Base-by-base conservation (phyloP, 169 alveolate species). In the Nephromyces sp. region DNA sequence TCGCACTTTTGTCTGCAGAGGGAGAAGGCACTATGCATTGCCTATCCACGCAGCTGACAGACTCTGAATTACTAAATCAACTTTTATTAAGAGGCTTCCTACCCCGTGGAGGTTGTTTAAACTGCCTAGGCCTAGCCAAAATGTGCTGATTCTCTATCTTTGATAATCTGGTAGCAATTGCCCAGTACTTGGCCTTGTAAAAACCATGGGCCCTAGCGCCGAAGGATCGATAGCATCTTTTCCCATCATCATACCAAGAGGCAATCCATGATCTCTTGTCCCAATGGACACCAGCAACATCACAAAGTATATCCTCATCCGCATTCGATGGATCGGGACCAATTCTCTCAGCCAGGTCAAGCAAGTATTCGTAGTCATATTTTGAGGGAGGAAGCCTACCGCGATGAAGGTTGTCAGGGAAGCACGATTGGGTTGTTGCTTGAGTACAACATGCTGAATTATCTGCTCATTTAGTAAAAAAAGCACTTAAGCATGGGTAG, bases 211-310 rank as follows among this genome's bases (percentile, higher is more conserved):
- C 78, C 70, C 79, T 83, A 8, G 92, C 92, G 3, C 90, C 82
- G 67, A 86, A 87, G 0, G 92, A 84, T 57, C 79, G 84, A 69
- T 87, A 87, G 73, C 76, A 84, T 8, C 93, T 68, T 52, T 74
- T 78, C 0, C 93, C 93, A 51, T 81, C 82, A 15, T 79, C 86
- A 67, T 87, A 87, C 93, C 93, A 87, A 1, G 93, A 87, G 4
- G 93, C 93, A 43, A 87, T 87, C 93, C 93, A 87, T 30, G 92
- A 84, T 32, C 93, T 79, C 70, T 86, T 87, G 80, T 87, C 93
- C 93, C 93, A 87, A 73, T 87, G 87, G 0, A 87, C 93, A 0
- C 93, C 93, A 2, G 93, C 89, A 29, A 85, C 83, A 35, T 78
- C 86, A 74, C 89, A 85, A 66, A 72, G 77, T 8, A 87, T 76